These are phyloP conservation scores for Amoeboaphelidium occidentale DNA, from an alignment of 371 early-diverging fungal genomes.

Conservation along the genomic window DNA sequence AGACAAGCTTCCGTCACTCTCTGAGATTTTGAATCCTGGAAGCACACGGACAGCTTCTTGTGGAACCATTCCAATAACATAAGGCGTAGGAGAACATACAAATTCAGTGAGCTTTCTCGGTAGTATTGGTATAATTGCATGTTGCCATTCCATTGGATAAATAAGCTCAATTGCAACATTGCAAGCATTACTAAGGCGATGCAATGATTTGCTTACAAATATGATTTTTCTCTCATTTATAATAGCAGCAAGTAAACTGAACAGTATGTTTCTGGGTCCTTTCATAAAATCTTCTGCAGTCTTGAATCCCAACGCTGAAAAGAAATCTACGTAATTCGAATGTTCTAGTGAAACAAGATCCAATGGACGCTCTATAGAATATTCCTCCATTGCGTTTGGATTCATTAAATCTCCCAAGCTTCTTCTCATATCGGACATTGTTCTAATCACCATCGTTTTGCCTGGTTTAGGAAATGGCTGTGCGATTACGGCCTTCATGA, in stretches of 20 bases:
- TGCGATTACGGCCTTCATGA: not conserved
- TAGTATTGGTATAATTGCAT: not conserved
- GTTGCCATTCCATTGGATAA: not conserved
- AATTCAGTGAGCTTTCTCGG: not conserved
- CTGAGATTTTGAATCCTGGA: not conserved
- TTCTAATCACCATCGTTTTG: no score
- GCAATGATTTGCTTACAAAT: not conserved
- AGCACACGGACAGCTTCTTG: not conserved
- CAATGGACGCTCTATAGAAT: not conserved
- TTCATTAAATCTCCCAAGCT: not conserved
- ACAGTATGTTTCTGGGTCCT: not conserved
- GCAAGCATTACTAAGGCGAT: not conserved
- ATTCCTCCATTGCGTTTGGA: not conserved
- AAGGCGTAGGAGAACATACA: not conserved
- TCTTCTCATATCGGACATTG: no score
- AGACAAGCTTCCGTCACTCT: not conserved
- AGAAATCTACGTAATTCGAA: not conserved
- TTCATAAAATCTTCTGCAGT: not conserved
- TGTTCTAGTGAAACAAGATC: not conserved
- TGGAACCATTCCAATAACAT: not conserved
- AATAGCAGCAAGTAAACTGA: not conserved
- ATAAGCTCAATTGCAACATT: not conserved
- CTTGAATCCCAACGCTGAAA: not conserved
- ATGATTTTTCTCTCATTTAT: not conserved
- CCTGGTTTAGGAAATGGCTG: no score